Conservation (phyloP, 2,329 filamentous ascomycete species). For the Fusarium guadeloupense region DNA sequence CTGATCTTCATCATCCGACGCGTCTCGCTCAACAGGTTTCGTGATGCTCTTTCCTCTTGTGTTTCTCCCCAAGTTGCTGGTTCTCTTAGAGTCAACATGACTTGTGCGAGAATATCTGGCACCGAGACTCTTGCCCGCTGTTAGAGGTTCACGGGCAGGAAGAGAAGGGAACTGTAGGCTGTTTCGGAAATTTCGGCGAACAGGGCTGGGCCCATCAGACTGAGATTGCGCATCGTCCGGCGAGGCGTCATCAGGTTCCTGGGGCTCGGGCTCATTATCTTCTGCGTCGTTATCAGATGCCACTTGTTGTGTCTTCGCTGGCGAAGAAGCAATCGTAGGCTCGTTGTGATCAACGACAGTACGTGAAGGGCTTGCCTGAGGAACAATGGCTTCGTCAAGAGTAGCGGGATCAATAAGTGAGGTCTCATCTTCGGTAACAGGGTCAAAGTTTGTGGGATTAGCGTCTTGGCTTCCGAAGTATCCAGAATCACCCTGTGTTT, state of each 20-base stretch:
- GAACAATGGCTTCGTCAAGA: constrained; percentile 24
- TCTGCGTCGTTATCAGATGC: constrained; percentile 5
- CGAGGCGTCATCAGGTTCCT: constrained; percentile 17
- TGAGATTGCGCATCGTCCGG: constrained; percentile 65
- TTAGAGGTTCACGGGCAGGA: constrained; percentile 87
- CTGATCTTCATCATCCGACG: constrained; percentile 56
- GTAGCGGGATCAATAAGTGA: constrained; percentile 32
- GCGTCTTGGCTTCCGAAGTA: constrained; percentile 73
- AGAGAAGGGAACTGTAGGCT: constrained; percentile 94
- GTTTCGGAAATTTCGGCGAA: constrained; percentile 82
- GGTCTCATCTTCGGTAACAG: constrained; percentile 30
- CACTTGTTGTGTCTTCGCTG: constrained; percentile 42
- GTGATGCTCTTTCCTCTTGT: constrained; percentile 79
- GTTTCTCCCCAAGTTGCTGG: constrained; percentile 77
- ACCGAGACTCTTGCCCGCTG: constrained; percentile 84
- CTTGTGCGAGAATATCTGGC: constrained; percentile 78
- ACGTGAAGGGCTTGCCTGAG: constrained; percentile 40
- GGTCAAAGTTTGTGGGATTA: constrained; percentile 38
- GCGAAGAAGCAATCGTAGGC: constrained; percentile 43
- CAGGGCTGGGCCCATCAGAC: constrained; percentile 77
- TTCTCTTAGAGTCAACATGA: constrained; percentile 76
- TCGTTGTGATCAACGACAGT: neutral
- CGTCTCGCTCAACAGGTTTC: constrained; percentile 55
- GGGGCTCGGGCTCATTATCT: constrained; percentile 17
- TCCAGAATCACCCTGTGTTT: constrained; percentile 66